Percentiles rank a stretch among this genome's conserved stretches.
Conservation (phyloP, 352 stramenopile species). For the Globisporangium nunn region DNA sequence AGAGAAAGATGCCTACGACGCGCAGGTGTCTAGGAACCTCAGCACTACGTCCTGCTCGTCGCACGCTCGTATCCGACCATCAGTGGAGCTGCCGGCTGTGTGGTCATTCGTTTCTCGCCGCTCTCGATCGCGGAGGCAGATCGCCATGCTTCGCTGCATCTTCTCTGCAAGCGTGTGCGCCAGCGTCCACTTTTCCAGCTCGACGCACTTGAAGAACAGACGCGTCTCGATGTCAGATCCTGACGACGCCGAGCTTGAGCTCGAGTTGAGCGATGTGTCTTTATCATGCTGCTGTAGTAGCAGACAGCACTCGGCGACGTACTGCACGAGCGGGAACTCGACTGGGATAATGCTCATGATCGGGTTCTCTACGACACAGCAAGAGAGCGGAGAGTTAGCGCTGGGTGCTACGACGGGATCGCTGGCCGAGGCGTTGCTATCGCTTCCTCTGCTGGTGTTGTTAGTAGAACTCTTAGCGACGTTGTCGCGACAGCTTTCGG, state of each 20-base stretch:
- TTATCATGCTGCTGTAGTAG: background rate
- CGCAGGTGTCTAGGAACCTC: conserved; percentile 10
- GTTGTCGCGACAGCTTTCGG: background rate
- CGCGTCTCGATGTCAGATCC: conserved; percentile 11
- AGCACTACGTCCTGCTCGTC: conserved; percentile 7
- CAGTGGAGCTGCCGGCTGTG: background rate
- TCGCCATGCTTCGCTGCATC: conserved; percentile 14
- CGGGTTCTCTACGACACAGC: background rate
- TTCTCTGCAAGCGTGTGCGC: conserved; percentile 19
- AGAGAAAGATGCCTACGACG: background rate
- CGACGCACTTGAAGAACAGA: conserved; percentile 20
- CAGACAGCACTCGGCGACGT: conserved; percentile 14
- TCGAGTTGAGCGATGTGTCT: background rate
- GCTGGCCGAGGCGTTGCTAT: background rate
- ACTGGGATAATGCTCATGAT: conserved; percentile 8
- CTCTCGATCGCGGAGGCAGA: background rate
- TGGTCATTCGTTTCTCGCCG: background rate
- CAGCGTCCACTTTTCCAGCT: conserved; percentile 18
- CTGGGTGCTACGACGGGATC: background rate
- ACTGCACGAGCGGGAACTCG: conserved; percentile 14
- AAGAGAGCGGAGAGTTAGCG: background rate
- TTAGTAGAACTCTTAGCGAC: background rate
- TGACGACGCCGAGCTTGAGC: background rate
- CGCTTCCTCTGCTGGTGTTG: background rate
- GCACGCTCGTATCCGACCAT: background rate